phyloP scores from a whole-genome alignment of 1,139 yeast genomes.

The Yamadazyma spencermartinsiae region DNA sequence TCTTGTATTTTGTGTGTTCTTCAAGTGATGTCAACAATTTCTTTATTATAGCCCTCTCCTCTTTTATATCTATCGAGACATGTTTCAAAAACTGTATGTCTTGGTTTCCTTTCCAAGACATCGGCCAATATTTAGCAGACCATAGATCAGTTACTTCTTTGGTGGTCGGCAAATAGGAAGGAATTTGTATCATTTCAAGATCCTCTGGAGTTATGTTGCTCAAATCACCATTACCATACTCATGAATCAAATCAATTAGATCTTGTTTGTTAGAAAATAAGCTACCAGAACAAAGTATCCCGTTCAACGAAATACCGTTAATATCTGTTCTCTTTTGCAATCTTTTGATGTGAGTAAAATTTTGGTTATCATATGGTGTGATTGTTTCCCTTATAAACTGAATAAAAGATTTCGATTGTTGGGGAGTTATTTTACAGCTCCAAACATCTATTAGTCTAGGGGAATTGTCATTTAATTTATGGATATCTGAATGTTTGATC shows the following conservation, averaged over 20 bases:
- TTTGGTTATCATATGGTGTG: slow-evolving; percentile 26
- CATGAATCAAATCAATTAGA: slow-evolving; percentile 6
- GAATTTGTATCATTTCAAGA: slow-evolving; percentile 27
- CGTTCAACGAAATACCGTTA: slow-evolving; percentile 17
- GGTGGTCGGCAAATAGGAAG: slow-evolving; percentile 45
- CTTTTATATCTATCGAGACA: slow-evolving; percentile 46
- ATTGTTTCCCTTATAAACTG: slow-evolving; percentile 28
- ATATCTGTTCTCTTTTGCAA: slow-evolving; percentile 23
- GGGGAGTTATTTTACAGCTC: slow-evolving; percentile 45
- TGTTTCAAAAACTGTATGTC: slow-evolving; percentile 68
- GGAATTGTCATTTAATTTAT: slow-evolving; percentile 15
- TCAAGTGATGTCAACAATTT: slow-evolving; percentile 8
- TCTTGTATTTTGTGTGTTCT: slow-evolving; percentile 5
- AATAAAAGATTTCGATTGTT: slow-evolving; percentile 28
- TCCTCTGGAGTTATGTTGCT: slow-evolving; percentile 12
- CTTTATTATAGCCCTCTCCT: slow-evolving; percentile 41
- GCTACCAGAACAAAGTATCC: slow-evolving; percentile 30
- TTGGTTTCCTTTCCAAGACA: slow-evolving; percentile 93
- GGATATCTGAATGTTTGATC: slow-evolving; percentile 30
- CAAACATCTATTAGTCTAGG: slow-evolving; percentile 53
- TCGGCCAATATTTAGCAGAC: slow-evolving; percentile 78
- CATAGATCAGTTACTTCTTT: slow-evolving; percentile 64
- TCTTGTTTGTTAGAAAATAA: slow-evolving; percentile 17
- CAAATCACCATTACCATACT: slow-evolving; percentile 13
- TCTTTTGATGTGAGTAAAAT: slow-evolving; percentile 35